Evolutionary conservation across 2,329 filamentous ascomycete genomes (phyloP).

Genomic region (Fusarium fujikuroi): DNA sequence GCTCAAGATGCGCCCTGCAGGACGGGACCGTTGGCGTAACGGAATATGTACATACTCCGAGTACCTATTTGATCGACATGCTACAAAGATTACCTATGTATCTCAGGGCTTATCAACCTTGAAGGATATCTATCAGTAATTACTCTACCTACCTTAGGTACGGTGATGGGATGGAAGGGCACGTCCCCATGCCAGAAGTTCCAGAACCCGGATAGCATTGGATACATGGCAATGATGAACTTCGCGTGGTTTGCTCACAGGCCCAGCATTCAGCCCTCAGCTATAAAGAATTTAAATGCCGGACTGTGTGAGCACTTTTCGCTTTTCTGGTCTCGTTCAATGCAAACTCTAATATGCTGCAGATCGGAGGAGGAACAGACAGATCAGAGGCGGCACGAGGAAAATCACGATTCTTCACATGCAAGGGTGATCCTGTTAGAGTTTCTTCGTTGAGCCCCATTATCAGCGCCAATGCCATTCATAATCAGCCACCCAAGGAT

Average conservation of each 20-base stretch:
- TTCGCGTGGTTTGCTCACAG: background rate
- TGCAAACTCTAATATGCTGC: background rate
- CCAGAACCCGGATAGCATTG: background rate
- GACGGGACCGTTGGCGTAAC: background rate
- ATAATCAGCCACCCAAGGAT: background rate
- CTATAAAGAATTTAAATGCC: background rate
- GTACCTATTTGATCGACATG: background rate
- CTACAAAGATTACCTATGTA: background rate
- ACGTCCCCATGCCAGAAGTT: background rate
- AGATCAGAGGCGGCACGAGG: background rate
- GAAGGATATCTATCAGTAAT: background rate
- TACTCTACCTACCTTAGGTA: background rate
- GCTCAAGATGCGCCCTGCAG: background rate
- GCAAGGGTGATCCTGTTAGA: slow-evolving; percentile 8
- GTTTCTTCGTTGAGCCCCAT: slow-evolving; percentile 16
- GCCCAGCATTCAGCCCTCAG: background rate
- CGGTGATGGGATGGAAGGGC: background rate
- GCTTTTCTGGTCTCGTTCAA: background rate
- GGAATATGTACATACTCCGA: background rate
- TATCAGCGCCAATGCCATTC: background rate
- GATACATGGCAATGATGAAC: background rate
- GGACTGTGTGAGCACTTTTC: background rate
- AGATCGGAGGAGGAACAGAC: background rate
- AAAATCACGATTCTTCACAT: slow-evolving; percentile 9
- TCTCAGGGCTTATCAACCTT: background rate